Evolutionary conservation across 345 rosid genomes (phyloP), one percentile per base, ranked within the genome.

Genomic region (Citrus mangshanensis): DNA sequence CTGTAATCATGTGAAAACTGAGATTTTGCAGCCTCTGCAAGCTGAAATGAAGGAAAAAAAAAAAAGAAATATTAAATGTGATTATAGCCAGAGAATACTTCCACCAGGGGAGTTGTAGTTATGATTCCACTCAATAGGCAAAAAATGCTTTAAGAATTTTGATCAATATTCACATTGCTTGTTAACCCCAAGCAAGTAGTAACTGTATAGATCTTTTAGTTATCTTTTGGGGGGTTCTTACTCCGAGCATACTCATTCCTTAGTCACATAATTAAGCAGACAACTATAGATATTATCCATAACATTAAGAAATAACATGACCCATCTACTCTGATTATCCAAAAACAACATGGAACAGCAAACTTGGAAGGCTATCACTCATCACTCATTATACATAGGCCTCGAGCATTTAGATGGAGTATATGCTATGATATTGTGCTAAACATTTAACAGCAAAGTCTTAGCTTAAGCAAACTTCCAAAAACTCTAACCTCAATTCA

Each of bases 1-100:
- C 99, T 95, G 72, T 86, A 81, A 88, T 91, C 93, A 80, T 68
- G 78, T 37, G 99, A 92, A 87, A 91, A 93, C 82, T 91, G 94
- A 79, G 85, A 84, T 79, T 92, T 95, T 75, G 99, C 94, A 68
- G 95, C 93, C 76, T 92, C 97, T 77, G 99, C 97, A 42, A 93
- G 93, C 98, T 95, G 90, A 75, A 81, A 79, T 74, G 34, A 42
- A 51, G 22, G 2, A 4, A 16, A 7, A 63, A 35, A 70, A 64
- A 61, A 28, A 77, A 74, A 75, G 19, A 59, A 68, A 71, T 19
- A 81, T 28, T 55, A 46, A 67, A 21, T 75, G 61, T 9, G 38
- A 2, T 66, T 18, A 63, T 46, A 32, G 28, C 64, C 46, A 55
- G 24, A 72, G n/a, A 32, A 32, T 35, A 34, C 28, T 72, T 58